Percentiles rank a stretch among this genome's conserved stretches.
Conservation (phyloP, 2,329 filamentous ascomycete genomes). For the Colletotrichum euphorbiae region DNA sequence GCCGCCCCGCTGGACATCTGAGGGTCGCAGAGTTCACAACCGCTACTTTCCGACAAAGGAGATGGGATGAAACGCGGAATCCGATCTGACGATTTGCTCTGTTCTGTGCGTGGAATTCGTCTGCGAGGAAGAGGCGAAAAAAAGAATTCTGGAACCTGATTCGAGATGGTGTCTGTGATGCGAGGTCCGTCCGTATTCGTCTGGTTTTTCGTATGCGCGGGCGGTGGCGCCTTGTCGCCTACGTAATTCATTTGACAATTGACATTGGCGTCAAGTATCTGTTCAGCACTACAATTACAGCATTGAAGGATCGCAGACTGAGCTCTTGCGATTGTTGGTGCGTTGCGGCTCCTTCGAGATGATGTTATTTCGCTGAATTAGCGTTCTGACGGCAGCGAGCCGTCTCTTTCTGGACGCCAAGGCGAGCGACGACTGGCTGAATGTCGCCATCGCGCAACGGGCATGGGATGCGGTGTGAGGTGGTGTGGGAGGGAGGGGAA, state of each 20-base stretch:
- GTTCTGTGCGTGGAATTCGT: conserved; percentile 22
- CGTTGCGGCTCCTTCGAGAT: conserved; percentile 12
- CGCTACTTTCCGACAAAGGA: neutral
- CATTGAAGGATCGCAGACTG: conserved; percentile 1
- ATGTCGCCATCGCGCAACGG: conserved; percentile 25
- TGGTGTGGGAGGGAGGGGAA: neutral
- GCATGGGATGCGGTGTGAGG: neutral
- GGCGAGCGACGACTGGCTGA: conserved; percentile 15
- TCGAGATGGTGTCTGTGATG: conserved; percentile 19
- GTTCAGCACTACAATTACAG: neutral
- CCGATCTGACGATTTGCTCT: conserved; percentile 21
- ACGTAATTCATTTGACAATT: neutral
- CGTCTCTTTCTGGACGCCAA: conserved; percentile 17
- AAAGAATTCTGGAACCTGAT: neutral
- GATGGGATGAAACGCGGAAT: conserved; percentile 32
- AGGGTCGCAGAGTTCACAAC: neutral
- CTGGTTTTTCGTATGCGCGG: conserved; percentile 16
- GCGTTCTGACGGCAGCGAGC: conserved; percentile 22
- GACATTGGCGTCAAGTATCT: neutral
- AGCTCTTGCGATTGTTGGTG: neutral
- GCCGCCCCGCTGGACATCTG: neutral
- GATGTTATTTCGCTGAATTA: conserved; percentile 13
- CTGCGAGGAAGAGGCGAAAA: neutral
- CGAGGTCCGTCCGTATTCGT: conserved; percentile 31
- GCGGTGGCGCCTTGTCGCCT: neutral